These are phyloP conservation scores for Monilinia polystroma DNA, from an alignment of 2,329 filamentous ascomycete species.

Conservation along the genomic window DNA sequence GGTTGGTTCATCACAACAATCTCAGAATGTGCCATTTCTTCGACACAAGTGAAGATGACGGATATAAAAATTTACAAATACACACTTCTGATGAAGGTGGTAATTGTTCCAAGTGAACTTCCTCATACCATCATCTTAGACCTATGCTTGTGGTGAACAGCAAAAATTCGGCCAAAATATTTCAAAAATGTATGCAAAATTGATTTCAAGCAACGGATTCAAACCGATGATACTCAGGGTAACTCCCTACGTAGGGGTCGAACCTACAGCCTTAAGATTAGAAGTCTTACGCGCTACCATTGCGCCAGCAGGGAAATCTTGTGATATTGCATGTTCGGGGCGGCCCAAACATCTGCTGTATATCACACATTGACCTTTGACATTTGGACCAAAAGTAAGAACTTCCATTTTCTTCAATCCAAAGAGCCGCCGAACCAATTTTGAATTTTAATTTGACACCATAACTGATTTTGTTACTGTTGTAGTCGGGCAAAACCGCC, in stretches of 20 bases:
- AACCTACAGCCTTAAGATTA: slow-evolving; percentile 19
- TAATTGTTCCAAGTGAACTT: background rate
- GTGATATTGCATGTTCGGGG: rapidly evolving
- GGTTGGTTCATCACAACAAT: background rate
- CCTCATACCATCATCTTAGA: too few relatives aligned
- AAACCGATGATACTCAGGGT: slow-evolving; percentile 7
- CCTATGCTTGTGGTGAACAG: background rate
- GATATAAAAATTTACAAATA: too few relatives aligned
- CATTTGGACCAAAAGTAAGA: background rate
- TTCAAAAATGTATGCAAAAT: background rate
- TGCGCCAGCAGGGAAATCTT: slow-evolving; percentile 19
- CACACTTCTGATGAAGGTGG: background rate
- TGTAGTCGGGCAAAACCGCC: too few relatives aligned
- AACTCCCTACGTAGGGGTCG: slow-evolving; percentile 9
- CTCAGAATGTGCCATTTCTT: background rate
- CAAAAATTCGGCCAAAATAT: background rate
- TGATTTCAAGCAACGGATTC: background rate
- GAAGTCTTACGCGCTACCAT: slow-evolving; percentile 21
- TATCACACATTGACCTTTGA: background rate
- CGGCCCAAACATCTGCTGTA: rapidly evolving
- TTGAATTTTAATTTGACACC: background rate
- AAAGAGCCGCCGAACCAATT: background rate
- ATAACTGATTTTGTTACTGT: too few relatives aligned
- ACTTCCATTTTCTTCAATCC: background rate
- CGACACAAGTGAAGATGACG: too few relatives aligned